Conservation (phyloP, 192 early-diverging fungal species). For the Thoreauomyces humboldtii region DNA sequence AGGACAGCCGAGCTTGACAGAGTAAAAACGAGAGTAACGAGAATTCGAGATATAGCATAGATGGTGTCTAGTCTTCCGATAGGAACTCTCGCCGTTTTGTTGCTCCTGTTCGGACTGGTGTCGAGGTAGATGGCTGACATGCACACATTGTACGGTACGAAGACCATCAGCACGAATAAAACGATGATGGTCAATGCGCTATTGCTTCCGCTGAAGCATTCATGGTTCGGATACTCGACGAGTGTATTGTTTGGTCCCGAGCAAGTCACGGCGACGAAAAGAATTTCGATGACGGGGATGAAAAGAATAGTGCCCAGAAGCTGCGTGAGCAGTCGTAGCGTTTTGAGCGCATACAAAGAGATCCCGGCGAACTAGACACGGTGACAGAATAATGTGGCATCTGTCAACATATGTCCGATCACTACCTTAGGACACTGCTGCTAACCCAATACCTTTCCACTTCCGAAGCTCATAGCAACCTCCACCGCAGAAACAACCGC, state of each 20-base stretch:
- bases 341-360: conserved; percentile 26
- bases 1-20: conserved; percentile 2
- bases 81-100: conserved; percentile 1
- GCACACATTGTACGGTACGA: conserved; percentile 15
- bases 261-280: conserved; percentile 23
- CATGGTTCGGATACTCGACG: conserved; percentile 3
- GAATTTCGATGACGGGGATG: conserved; percentile 26
- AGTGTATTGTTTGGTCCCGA: neutral
- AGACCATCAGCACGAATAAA: conserved; percentile 12
- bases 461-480: conserved; percentile 25
- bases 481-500: conserved; percentile 10
- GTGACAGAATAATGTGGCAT: too few relatives aligned
- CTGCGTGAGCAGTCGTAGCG: conserved; percentile 17
- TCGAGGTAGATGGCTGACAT: conserved; percentile 28
- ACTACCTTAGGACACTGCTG: too few relatives aligned
- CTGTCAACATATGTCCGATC: too few relatives aligned
- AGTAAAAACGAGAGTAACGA: conserved; percentile 7
- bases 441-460: conserved; percentile 30
- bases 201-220: conserved; percentile 19
- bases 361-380: conserved; percentile 25
- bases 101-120: neutral
- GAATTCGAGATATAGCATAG: conserved; percentile 3
- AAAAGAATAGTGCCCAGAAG: conserved; percentile 24
- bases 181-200: conserved; percentile 12
- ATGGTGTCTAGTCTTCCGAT: conserved; percentile 21